Base-by-base conservation (phyloP, 2,329 filamentous ascomycete genomes). In the Phyllosticta paracitricarpa region DNA sequence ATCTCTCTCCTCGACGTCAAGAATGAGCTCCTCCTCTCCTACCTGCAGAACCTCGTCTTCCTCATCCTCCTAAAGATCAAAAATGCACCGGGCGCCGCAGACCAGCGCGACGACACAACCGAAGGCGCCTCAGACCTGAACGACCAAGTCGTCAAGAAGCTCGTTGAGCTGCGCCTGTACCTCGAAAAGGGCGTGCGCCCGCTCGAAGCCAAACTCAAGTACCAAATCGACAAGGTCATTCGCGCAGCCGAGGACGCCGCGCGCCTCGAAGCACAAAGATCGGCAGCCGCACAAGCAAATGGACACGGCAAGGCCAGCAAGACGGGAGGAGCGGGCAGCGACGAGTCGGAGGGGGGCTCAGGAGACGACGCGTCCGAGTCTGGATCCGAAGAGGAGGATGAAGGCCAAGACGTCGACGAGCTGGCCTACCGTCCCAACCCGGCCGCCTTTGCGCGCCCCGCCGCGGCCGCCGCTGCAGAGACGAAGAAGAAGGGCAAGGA, bases 1-100 rank as follows among this genome's bases (percentile, higher is more conserved):
- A 94, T 99, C 62, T 97, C 94, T 0, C 84, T 99, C 0, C 86
- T 99, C 69, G 91, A 97, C 71, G 86, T 90, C 65, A 99, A 99
- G 78, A 97, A 95, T 76, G 94, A 99, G 72, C 82, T 99, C n/a
- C 85, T 99, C 19, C 85, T 99, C 51, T 93, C 93, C 3, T 99
- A 99, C 75, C 81, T 99, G 0, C 93, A 99, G 70, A 95, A 96
- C 69, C 84, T 97, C 3, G 89, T 94, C 54, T 96, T 96, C 67
- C 78, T 96, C 51, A 88, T 96, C 54, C 78, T 96, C 1, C 76
- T 95, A 48, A 93, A 95, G 70, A 75, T 97, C 65, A 64, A 62
- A 53, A 65, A 3, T 24, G 67, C 69, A 0, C 67, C 68, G 7
- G 67, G 64, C 17, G 68, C 73, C 2, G 68, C 68, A 22, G 61